Evolutionary conservation across 352 stramenopile genomes (phyloP).

Genomic region (Globisporangium cederbergense): DNA sequence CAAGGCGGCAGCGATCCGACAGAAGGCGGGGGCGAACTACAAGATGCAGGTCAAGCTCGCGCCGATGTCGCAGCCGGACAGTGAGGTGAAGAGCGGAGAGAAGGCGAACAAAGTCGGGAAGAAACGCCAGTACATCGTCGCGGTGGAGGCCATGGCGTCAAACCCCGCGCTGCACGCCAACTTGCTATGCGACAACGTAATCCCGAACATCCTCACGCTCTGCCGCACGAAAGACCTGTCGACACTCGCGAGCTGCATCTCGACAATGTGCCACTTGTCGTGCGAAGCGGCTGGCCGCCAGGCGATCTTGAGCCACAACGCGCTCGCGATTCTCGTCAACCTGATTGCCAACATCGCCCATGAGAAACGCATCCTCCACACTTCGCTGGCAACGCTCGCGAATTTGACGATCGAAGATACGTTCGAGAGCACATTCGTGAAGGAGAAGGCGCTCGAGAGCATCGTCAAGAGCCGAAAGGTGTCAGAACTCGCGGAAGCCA

Average conservation of each 20-base stretch:
- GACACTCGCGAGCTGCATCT: slow-evolving; percentile 48
- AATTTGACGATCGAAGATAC: slow-evolving; percentile 77
- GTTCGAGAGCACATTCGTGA: slow-evolving; percentile 59
- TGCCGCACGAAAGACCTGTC: slow-evolving; percentile 56
- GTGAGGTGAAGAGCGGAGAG: slow-evolving; percentile 13
- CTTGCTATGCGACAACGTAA: slow-evolving; percentile 57
- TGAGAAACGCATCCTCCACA: slow-evolving; percentile 12
- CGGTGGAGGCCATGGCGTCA: slow-evolving; percentile 62
- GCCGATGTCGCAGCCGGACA: slow-evolving; percentile 31
- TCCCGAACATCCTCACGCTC: slow-evolving; percentile 56
- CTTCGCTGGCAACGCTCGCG: slow-evolving; percentile 38
- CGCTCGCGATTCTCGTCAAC: slow-evolving; percentile 35
- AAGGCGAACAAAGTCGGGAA: slow-evolving; percentile 33
- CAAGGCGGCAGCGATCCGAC: slow-evolving; percentile 29
- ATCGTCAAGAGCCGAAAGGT: slow-evolving; percentile 50
- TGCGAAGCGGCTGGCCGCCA: slow-evolving; percentile 40
- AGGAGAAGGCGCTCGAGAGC: slow-evolving; percentile 68
- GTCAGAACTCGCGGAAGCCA: slow-evolving; percentile 29
- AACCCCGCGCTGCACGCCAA: slow-evolving; percentile 46
- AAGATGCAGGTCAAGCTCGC: slow-evolving; percentile 44
- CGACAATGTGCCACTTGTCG: slow-evolving; percentile 56
- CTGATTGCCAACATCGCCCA: slow-evolving; percentile 16
- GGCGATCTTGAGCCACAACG: slow-evolving; percentile 52
- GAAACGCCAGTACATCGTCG: slow-evolving; percentile 63
- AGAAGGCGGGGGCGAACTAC: slow-evolving; percentile 34